These are phyloP conservation scores for Chytriomyces confervae DNA, from an alignment of 192 early-diverging fungal genomes.

Conservation along the genomic window DNA sequence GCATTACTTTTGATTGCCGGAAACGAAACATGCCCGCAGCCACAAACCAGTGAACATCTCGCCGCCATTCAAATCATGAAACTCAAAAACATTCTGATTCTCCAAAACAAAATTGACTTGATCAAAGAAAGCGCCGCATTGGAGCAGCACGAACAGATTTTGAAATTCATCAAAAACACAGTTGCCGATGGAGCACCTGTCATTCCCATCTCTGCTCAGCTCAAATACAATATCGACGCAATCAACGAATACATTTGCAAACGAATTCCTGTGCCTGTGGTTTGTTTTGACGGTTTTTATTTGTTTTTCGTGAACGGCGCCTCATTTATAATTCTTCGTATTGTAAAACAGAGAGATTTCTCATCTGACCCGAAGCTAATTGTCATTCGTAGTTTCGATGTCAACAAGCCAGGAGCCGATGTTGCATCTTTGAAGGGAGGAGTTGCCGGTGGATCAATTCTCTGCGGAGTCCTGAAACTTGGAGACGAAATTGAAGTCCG, in stretches of 20 bases:
- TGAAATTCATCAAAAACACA: slow-evolving; percentile 92
- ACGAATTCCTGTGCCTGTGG: slow-evolving; percentile 87
- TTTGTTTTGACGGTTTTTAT: slow-evolving; percentile 28
- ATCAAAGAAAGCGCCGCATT: slow-evolving; percentile 91
- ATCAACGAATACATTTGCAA: slow-evolving; percentile 98
- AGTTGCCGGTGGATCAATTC: slow-evolving; percentile 96
- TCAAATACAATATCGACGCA: slow-evolving; percentile 98
- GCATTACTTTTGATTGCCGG: slow-evolving; percentile 96
- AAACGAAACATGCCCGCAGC: slow-evolving; percentile 98
- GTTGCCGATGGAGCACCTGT: slow-evolving; percentile 94
- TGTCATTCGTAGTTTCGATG: slow-evolving; percentile 98
- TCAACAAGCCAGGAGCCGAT: slow-evolving; percentile 98
- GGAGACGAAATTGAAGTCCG: slow-evolving; percentile 97
- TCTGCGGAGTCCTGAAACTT: slow-evolving; percentile 84
- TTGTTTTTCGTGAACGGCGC: no score
- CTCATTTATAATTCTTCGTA: not conserved
- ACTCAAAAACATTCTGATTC: slow-evolving; percentile 92
- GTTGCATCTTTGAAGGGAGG: slow-evolving; percentile 93
- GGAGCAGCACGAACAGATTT: slow-evolving; percentile 89
- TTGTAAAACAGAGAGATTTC: slow-evolving; percentile 73
- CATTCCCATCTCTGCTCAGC: slow-evolving; percentile 96
- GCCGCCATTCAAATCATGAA: slow-evolving; percentile 99
- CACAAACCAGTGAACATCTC: slow-evolving; percentile 97
- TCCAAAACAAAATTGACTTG: slow-evolving; percentile 99
- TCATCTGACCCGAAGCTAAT: slow-evolving; percentile 88